Percentiles rank a stretch among this genome's conserved stretches.
phyloP scores from a whole-genome alignment of 306 rosid species.

The Vicia faba region DNA sequence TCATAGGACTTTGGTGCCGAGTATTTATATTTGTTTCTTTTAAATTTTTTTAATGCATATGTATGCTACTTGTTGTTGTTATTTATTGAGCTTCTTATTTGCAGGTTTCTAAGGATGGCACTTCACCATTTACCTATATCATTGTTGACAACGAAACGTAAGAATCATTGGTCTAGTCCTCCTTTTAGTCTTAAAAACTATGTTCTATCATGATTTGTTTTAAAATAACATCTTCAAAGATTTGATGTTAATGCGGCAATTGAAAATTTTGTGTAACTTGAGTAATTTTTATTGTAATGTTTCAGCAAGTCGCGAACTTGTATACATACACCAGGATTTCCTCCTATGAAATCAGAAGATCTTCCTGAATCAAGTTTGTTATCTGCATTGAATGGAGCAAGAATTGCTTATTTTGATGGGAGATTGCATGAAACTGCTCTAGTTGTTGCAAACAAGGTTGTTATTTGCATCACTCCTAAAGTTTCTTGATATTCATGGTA shows the following conservation, averaged over 20 bases:
- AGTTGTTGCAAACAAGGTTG: conserved; percentile 82
- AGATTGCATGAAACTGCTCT: conserved; percentile 78
- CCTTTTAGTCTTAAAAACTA: conserved; percentile 2
- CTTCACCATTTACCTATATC: conserved; percentile 76
- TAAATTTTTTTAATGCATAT: background rate
- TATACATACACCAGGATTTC: conserved; percentile 81
- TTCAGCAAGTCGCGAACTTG: conserved; percentile 90
- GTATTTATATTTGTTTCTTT: background rate
- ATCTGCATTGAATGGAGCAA: conserved; percentile 76
- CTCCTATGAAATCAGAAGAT: conserved; percentile 74
- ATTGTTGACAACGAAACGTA: conserved; percentile 82
- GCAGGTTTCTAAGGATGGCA: conserved; percentile 72
- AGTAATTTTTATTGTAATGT: conserved; percentile 24
- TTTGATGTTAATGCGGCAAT: conserved; percentile 6
- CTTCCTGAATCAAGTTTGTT: conserved; percentile 58
- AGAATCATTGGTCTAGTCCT: conserved; percentile 34
- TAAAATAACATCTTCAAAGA: conserved; percentile 1
- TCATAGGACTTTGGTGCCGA: background rate
- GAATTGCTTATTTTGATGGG: conserved; percentile 68
- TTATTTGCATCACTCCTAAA: conserved; percentile 6
- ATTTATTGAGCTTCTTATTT: conserved; percentile 27
- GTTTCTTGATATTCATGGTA: conserved; percentile 14
- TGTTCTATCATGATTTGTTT: conserved; percentile 11
- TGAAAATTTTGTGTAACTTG: conserved; percentile 29
- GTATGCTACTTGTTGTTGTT: background rate